Evolutionary conservation across 768 basidiomycete genomes (phyloP).

Genomic region (Cyclocybe cylindracea): DNA sequence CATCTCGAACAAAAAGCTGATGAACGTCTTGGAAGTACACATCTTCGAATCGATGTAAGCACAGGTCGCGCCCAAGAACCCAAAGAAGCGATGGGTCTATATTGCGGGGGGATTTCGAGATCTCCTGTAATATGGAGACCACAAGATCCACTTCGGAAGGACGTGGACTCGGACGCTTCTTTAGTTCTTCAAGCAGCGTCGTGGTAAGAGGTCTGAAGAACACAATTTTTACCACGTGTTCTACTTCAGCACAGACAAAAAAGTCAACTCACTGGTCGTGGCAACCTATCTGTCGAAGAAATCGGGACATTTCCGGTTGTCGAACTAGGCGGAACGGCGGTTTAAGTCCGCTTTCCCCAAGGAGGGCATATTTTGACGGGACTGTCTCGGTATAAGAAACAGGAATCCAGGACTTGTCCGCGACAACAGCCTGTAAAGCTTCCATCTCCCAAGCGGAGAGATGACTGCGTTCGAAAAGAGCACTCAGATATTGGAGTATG

Average conservation of each 20-base stretch:
- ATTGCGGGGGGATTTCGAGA: constrained; percentile 3
- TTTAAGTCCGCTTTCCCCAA: constrained; percentile 3
- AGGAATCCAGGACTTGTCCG: constrained; percentile 12
- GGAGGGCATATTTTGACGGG: constrained; percentile 9
- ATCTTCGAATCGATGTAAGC: not conserved
- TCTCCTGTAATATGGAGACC: constrained; percentile 14
- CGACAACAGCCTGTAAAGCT: not conserved
- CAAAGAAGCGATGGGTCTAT: not conserved
- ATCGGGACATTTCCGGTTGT: not conserved
- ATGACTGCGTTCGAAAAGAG: not conserved
- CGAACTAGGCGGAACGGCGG: constrained; percentile 7
- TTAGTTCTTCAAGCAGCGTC: too few relatives aligned
- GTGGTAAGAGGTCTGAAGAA: too few relatives aligned
- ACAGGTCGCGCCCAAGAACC: constrained; percentile 5
- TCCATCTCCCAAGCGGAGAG: not conserved
- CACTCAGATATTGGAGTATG: not conserved
- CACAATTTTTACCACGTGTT: too few relatives aligned
- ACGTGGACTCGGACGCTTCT: too few relatives aligned
- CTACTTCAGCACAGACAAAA: too few relatives aligned
- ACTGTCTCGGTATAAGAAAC: not conserved
- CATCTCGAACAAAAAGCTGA: not conserved
- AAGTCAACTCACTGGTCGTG: constrained; percentile 2
- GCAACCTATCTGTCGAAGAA: constrained; percentile 11
- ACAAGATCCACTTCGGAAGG: not conserved
- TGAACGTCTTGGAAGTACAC: constrained; percentile 10